phyloP scores from a whole-genome alignment of 2,329 filamentous ascomycete genomes.

The Tolypocladium ophioglossoides region DNA sequence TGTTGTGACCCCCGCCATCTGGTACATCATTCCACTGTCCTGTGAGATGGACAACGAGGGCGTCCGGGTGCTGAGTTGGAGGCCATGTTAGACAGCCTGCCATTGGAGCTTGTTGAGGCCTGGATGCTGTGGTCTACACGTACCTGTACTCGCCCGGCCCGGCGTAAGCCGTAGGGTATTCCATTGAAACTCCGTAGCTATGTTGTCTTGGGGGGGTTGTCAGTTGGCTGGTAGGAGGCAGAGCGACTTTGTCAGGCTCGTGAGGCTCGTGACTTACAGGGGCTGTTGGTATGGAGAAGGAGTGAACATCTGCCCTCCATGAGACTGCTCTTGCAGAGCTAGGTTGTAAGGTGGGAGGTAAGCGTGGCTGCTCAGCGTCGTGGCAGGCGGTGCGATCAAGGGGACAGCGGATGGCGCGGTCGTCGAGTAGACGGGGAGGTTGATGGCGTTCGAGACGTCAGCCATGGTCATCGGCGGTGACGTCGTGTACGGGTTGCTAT shows the following conservation, averaged over 20 bases:
- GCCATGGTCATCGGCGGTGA: slow-evolving; percentile 23
- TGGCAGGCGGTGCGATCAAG: slow-evolving; percentile 38
- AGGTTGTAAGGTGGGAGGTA: slow-evolving; percentile 42
- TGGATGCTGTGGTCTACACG: slow-evolving; percentile 5
- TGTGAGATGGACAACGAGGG: slow-evolving; percentile 26
- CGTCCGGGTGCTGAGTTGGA: slow-evolving; percentile 22
- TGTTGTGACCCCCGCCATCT: slow-evolving; percentile 26
- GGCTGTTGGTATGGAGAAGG: slow-evolving; percentile 22
- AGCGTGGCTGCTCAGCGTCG: slow-evolving; percentile 27
- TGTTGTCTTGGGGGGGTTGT: slow-evolving; percentile 18
- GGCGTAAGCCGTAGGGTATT: slow-evolving; percentile 28
- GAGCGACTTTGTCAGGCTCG: slow-evolving; percentile 4
- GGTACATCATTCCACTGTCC: slow-evolving; percentile 33
- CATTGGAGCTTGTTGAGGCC: neutral
- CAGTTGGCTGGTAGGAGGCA: neutral
- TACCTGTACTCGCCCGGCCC: slow-evolving; percentile 29
- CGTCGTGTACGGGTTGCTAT: slow-evolving; percentile 33
- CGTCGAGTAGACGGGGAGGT: slow-evolving; percentile 41
- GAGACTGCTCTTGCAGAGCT: slow-evolving; percentile 33
- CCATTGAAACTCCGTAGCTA: slow-evolving; percentile 32
- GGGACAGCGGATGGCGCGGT: slow-evolving; percentile 37
- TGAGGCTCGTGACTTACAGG: slow-evolving; percentile 20
- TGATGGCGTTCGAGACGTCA: slow-evolving; percentile 30
- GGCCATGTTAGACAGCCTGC: slow-evolving; percentile 7
- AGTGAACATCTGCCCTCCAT: slow-evolving; percentile 20